These are phyloP conservation scores for Thalassiosira delicatula DNA, from an alignment of 352 stramenopile species.

Conservation along the genomic window DNA sequence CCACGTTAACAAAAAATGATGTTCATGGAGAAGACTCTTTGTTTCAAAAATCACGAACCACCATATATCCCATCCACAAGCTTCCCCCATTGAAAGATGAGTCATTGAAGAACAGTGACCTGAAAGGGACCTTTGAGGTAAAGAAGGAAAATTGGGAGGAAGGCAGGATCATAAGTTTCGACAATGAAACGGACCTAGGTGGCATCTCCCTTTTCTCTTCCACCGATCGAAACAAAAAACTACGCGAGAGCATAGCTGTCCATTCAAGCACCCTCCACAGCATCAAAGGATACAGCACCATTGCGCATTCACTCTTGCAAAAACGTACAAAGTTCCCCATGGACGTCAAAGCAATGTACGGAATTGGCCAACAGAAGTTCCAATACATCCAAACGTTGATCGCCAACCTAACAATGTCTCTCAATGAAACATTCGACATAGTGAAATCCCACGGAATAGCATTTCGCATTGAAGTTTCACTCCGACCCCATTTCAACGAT, in stretches of 20 bases:
- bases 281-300: background rate
- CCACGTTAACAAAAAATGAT: background rate
- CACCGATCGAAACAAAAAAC: no score
- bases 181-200: no score
- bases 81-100: background rate
- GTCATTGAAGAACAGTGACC: background rate
- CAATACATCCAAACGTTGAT: background rate
- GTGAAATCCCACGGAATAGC: background rate
- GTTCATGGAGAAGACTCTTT: background rate
- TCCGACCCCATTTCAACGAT: background rate
- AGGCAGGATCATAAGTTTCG: background rate
- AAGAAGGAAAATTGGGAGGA: conserved; percentile 20
- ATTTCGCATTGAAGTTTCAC: background rate
- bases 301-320: background rate
- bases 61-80: background rate
- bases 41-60: background rate
- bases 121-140: conserved; percentile 12
- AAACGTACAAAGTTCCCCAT: background rate
- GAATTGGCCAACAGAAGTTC: background rate
- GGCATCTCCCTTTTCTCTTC: no score
- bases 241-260: no score
- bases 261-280: background rate
- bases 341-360: background rate
- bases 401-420: background rate
- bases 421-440: background rate